A percentile compares a stretch with the other conserved stretches of the same genome.
phyloP scores from a whole-genome alignment of 2,329 filamentous ascomycete species.

The Xylariaceae sp. region DNA sequence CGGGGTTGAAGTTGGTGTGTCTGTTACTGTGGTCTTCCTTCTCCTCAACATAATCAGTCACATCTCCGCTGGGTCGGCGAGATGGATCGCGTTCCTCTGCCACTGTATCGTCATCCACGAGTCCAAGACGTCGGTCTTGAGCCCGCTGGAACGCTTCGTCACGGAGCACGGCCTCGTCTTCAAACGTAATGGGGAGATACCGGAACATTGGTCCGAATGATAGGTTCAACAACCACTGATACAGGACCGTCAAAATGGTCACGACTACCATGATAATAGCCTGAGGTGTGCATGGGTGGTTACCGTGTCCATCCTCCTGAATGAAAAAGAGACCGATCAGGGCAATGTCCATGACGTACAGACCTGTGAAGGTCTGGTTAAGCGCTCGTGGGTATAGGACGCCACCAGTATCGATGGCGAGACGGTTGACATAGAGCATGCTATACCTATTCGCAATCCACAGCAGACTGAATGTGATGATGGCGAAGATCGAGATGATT shows the following conservation, averaged over 20 bases:
- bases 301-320: slow-evolving; percentile 50
- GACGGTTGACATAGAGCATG: slow-evolving; percentile 89
- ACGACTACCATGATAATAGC: slow-evolving; percentile 80
- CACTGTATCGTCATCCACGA: slow-evolving; percentile 46
- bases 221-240: slow-evolving; percentile 73
- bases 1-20: slow-evolving; percentile 35
- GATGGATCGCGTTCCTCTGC: slow-evolving; percentile 36
- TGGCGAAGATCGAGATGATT: slow-evolving; percentile 85
- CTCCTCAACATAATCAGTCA: slow-evolving; percentile 29
- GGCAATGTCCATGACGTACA: slow-evolving; percentile 92
- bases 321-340: slow-evolving; percentile 88
- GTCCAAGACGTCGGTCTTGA: slow-evolving; percentile 64
- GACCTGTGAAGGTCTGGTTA: slow-evolving; percentile 89
- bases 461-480: slow-evolving; percentile 84
- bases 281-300: slow-evolving; percentile 63
- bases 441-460: slow-evolving; percentile 97
- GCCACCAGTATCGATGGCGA: slow-evolving; percentile 85
- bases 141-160: slow-evolving; percentile 83
- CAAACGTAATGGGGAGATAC: slow-evolving; percentile 89
- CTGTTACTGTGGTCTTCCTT: slow-evolving; percentile 26
- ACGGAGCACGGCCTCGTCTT: slow-evolving; percentile 88
- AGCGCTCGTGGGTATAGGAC: slow-evolving; percentile 87
- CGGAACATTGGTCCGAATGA: slow-evolving; percentile 81
- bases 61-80: slow-evolving; percentile 41
- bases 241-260: slow-evolving; percentile 64